These are phyloP conservation scores for Amaranthus tricolor DNA, from an alignment of 179 eudicot genomes.

Conservation along the genomic window DNA sequence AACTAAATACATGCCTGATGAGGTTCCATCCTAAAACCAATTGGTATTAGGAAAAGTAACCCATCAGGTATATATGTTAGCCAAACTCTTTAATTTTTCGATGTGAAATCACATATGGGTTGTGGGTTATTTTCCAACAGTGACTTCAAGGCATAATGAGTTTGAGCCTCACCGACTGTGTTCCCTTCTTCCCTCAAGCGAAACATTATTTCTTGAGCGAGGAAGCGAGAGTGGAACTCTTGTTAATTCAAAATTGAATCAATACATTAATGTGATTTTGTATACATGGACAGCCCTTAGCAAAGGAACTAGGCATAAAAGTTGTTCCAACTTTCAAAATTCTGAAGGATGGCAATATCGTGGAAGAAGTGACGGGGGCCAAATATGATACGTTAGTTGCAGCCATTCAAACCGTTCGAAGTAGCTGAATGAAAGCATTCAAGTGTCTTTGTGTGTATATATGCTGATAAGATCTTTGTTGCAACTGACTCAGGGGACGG, in stretches of 20 bases:
- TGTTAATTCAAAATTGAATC: not conserved
- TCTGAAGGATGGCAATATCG: slow-evolving; percentile 59
- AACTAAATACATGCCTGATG: too few species aligned
- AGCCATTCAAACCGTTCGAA: slow-evolving; percentile 63
- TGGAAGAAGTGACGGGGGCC: slow-evolving; percentile 86
- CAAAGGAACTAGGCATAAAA: slow-evolving; percentile 84
- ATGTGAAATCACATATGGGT: too few species aligned
- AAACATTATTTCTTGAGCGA: too few species aligned
- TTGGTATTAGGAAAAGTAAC: too few species aligned
- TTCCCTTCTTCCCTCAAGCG: too few species aligned
- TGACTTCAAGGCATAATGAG: too few species aligned
- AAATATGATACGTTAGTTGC: slow-evolving; percentile 67
- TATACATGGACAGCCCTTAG: slow-evolving; percentile 61
- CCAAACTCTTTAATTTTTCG: too few species aligned
- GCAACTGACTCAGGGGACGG: slow-evolving; percentile 8
- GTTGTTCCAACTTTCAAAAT: slow-evolving; percentile 98
- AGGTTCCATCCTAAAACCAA: too few species aligned
- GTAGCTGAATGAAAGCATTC: slow-evolving; percentile 29
- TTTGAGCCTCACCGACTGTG: too few species aligned
- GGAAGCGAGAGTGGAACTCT: too few species aligned
- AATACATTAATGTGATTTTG: not conserved
- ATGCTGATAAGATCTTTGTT: slow-evolving; percentile 16
- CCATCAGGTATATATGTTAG: too few species aligned
- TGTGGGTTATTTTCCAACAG: too few species aligned
- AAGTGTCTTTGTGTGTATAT: slow-evolving; percentile 15